Conservation (phyloP, 2,329 filamentous ascomycete species). For the Neocucurbitaria cava region DNA sequence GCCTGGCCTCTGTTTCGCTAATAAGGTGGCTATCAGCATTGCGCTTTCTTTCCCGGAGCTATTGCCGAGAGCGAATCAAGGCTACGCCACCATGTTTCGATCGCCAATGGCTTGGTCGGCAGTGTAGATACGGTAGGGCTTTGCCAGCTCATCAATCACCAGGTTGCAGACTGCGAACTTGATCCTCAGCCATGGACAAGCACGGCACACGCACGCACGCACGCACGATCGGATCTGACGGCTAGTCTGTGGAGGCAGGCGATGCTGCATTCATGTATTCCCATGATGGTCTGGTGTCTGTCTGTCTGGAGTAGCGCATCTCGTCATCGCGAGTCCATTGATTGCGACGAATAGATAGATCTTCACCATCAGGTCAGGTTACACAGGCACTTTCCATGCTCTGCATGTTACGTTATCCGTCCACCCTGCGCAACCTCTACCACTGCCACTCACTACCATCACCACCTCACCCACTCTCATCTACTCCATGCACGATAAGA, state of each 20-base stretch:
- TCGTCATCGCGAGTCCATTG: no score
- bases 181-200: slow-evolving; percentile 4
- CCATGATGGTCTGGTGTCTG: no score
- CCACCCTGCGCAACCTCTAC: no score
- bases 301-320: no score
- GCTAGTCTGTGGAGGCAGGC: no score
- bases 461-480: background rate
- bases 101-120: slow-evolving; percentile 13
- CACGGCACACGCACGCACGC: background rate
- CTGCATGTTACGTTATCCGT: no score
- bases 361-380: no score
- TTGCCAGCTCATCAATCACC: background rate
- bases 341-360: no score
- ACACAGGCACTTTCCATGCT: no score
- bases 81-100: slow-evolving; percentile 15
- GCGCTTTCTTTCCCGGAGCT: background rate
- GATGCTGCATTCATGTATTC: background rate
- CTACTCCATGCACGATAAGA: background rate
- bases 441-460: no score
- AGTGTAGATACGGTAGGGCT: background rate
- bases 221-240: background rate
- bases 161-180: background rate
- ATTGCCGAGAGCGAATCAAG: slow-evolving; percentile 18
- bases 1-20: background rate
- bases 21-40: slow-evolving; percentile 1